Base-by-base conservation (phyloP, 2,329 filamentous ascomycete genomes). In the Alternaria ventricosa region DNA sequence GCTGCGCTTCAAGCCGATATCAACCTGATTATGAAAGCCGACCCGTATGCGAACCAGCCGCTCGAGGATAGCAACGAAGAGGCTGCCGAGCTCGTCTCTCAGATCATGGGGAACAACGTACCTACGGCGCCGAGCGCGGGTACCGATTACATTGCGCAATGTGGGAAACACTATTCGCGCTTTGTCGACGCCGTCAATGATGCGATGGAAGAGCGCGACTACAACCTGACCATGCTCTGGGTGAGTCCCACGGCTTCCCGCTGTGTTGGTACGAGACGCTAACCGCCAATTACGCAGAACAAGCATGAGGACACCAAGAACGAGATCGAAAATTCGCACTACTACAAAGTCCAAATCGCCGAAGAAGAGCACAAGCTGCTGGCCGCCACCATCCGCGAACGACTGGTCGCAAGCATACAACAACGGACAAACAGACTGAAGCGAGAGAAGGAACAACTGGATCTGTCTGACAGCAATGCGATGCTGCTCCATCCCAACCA, bases 1-100 rank as follows among this genome's bases (percentile, higher is more conserved):
- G 91, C 96, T 74, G 93, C 93, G 70, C 89, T 97, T n/a, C 94
- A 97, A 81, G 90, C 93, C 68, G 94, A 97, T 79, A 94, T 94
- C 82, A 92, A 88, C 62, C 86, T 97, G 49, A 93, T 97, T 69
- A 90, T 93, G 79, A 90, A 92, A 71, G 92, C 96, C 56, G 91
- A 97, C 74, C 91, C 92, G 1, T 96, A 97, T 78, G 85, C 86
- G 56, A 85, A 89, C 64, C 87, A 88, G 64, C 89, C 92, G 53
- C 85, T 97, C 58, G 87, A 87, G 13, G 88, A 90, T 68, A 82
- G 81, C 22, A 83, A 85, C 50, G 90, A 93, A 66, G 88, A 92
- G 60, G 89, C 94, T 66, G 84, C 86, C 55, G 87, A 89, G 70
- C 81, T 91, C 74, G 87, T 85, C 44, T 71, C 80, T 33, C 75